Conservation (phyloP, 2,329 filamentous ascomycete genomes). For the Paramyrothecium sp. region DNA sequence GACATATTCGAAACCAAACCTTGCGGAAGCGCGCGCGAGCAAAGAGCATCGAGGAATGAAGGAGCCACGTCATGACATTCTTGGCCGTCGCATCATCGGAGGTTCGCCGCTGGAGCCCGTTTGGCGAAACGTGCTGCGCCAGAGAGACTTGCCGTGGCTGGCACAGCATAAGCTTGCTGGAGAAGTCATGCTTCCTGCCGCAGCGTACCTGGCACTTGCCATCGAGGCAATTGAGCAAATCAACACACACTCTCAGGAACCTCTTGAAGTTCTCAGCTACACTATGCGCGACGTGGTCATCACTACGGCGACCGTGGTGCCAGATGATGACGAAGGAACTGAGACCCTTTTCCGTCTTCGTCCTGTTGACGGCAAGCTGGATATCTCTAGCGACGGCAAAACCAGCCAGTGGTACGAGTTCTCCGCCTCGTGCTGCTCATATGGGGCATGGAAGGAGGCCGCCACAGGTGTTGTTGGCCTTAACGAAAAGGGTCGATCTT, state of each 20-base stretch:
- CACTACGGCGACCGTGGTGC: background rate
- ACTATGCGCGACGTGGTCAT: background rate
- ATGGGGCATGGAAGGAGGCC: background rate
- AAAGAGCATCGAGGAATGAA: conserved; percentile 10
- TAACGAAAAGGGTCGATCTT: background rate
- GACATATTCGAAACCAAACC: background rate
- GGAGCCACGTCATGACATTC: conserved; percentile 10
- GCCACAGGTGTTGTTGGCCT: background rate
- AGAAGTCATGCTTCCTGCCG: background rate
- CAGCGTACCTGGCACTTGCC: background rate
- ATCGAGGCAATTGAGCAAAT: background rate
- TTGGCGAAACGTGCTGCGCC: conserved; percentile 12
- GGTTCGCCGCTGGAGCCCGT: conserved; percentile 3
- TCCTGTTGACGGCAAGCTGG: background rate
- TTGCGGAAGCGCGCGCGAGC: conserved; percentile 2
- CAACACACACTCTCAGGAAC: background rate
- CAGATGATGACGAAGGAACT: conserved; percentile 1
- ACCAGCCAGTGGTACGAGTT: background rate
- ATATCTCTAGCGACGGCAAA: background rate
- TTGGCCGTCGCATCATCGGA: conserved; percentile 3
- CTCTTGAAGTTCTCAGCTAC: background rate
- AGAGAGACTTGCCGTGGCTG: conserved; percentile 1
- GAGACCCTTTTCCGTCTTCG: background rate
- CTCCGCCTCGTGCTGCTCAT: background rate
- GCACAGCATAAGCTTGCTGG: background rate